These are phyloP conservation scores for Urostyla sp. DNA, from an alignment of 73 alveolate genomes.

Conservation along the genomic window DNA sequence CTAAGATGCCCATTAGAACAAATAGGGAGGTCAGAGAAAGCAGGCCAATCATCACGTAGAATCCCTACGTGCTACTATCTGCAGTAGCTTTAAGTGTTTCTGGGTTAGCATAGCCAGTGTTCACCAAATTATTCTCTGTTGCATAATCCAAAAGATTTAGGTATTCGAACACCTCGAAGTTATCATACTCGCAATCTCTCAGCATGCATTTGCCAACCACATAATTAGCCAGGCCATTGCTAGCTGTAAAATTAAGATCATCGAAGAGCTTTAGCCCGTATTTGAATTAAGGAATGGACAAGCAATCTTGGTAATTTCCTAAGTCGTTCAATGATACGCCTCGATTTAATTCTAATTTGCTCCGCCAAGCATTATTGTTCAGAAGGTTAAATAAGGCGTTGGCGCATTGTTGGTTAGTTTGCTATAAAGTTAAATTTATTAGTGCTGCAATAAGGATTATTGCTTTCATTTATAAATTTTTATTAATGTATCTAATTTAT, in stretches of 20 bases:
- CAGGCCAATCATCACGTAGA: conserved; percentile 15
- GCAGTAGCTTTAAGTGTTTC: not conserved
- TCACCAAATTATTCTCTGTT: not conserved
- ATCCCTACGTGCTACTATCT: not conserved
- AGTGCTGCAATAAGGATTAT: too few species aligned
- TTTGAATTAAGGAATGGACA: too few species aligned
- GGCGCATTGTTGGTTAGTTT: too few species aligned
- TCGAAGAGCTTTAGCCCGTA: too few species aligned
- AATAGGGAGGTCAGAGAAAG: not conserved
- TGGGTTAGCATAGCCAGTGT: conserved; percentile 30
- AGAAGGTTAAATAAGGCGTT: too few species aligned
- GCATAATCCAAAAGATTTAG: not conserved
- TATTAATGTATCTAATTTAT: too few species aligned
- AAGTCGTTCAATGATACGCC: too few species aligned
- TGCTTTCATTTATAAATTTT: not conserved
- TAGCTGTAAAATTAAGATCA: too few species aligned
- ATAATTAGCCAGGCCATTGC: not conserved
- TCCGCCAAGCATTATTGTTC: too few species aligned
- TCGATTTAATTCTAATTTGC: too few species aligned
- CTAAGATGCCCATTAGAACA: conserved; percentile 8
- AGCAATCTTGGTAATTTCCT: too few species aligned
- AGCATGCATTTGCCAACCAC: conserved; percentile 44
- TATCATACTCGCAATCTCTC: not conserved
- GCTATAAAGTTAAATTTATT: too few species aligned
- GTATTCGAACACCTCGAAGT: conserved; percentile 10